Evolutionary conservation across 192 early-diverging fungal species (phyloP).

Genomic region (Umbelopsis sp.): DNA sequence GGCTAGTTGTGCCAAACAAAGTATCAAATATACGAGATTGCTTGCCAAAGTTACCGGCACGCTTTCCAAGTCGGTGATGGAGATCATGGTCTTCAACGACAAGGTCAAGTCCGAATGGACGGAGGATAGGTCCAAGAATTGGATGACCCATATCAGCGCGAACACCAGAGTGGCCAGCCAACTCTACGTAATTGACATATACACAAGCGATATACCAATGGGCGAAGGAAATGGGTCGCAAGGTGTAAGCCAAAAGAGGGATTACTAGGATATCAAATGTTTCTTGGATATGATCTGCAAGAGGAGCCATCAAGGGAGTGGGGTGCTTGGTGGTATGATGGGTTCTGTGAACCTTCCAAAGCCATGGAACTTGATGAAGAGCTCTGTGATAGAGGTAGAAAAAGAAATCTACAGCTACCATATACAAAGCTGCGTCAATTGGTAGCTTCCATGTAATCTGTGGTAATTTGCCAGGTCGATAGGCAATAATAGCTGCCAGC

Average conservation of each 20-base stretch:
- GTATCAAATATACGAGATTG: constrained; percentile 20
- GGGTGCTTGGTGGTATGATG: constrained; percentile 20
- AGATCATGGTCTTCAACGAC: constrained; percentile 18
- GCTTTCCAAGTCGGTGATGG: constrained; percentile 14
- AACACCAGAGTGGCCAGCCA: constrained; percentile 20
- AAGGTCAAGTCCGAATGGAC: constrained; percentile 14
- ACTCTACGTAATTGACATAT: constrained; percentile 13
- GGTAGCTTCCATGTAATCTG: neutral
- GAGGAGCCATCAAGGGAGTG: constrained; percentile 15
- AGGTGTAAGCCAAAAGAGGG: neutral
- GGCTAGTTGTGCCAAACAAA: neutral
- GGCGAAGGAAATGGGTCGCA: constrained; percentile 5
- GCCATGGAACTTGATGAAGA: constrained; percentile 10
- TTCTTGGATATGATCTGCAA: constrained; percentile 20
- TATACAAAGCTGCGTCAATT: constrained; percentile 6
- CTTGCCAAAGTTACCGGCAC: constrained; percentile 19
- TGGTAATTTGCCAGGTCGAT: neutral
- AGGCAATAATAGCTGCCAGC: constrained; percentile 10
- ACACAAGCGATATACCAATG: constrained; percentile 12
- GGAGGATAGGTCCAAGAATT: neutral
- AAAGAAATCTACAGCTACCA: constrained; percentile 10
- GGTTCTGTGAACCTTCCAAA: constrained; percentile 18
- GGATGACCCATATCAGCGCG: constrained; percentile 8
- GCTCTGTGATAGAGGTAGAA: constrained; percentile 16
- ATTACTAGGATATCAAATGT: constrained; percentile 3